Conservation (phyloP, 2,329 filamentous ascomycete species). For the Trichoderma simmonsii region DNA sequence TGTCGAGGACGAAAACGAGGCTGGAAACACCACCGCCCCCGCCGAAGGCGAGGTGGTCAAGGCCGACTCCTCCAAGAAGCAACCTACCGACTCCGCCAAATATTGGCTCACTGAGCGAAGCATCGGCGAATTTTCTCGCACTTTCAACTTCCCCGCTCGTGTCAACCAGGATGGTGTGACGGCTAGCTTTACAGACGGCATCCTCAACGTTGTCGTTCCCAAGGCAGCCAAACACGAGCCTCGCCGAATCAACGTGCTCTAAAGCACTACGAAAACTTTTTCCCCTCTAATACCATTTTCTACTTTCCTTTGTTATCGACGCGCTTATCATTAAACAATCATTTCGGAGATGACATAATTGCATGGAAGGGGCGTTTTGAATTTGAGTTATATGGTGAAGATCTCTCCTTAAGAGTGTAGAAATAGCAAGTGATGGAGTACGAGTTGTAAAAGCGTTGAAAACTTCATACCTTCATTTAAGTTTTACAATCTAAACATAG, state of each 20-base stretch:
- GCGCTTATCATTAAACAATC: neutral
- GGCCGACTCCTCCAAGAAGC: constrained; percentile 24
- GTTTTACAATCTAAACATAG: neutral
- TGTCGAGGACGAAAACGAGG: constrained; percentile 59
- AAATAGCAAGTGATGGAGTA: neutral
- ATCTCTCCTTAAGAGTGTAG: neutral
- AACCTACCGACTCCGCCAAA: constrained; percentile 41
- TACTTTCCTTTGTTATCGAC: neutral
- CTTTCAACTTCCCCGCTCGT: constrained; percentile 63
- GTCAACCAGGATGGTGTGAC: constrained; percentile 61
- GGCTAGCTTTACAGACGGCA: constrained; percentile 63
- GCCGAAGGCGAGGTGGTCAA: constrained; percentile 27
- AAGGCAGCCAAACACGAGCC: constrained; percentile 61
- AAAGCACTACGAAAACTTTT: constrained; percentile 26
- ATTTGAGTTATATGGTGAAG: neutral
- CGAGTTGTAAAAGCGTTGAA: neutral
- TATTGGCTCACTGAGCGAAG: constrained; percentile 70
- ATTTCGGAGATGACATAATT: neutral
- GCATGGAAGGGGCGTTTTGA: neutral
- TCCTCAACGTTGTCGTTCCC: constrained; percentile 61
- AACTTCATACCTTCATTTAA: neutral
- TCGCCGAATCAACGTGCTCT: constrained; percentile 54
- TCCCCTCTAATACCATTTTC: too few relatives aligned
- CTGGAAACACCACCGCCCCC: constrained; percentile 24
- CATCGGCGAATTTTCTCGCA: constrained; percentile 64